phyloP scores from a whole-genome alignment of 148 eudicot genomes.

The Camellia lanceoleosa region DNA sequence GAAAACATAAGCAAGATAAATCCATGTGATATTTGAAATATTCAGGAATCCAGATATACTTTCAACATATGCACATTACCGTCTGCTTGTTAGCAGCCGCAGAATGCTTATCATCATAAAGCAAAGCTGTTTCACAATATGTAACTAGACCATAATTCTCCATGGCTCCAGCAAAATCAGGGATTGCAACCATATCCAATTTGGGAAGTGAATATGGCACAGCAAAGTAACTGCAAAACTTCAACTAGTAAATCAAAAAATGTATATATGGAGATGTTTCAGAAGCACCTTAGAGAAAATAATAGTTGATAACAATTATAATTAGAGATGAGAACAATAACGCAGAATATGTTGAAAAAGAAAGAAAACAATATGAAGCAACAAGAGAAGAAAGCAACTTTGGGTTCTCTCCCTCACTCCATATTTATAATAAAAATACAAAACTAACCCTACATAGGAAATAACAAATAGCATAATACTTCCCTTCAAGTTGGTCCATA shows the following conservation, averaged over 20 bases:
- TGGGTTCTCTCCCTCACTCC: too few relatives aligned
- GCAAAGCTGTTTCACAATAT: conserved; percentile 88
- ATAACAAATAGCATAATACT: too few relatives aligned
- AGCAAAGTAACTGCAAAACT: conserved; percentile 63
- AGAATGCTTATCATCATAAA: conserved; percentile 87
- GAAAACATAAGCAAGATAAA: conserved; percentile 6
- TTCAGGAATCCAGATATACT: conserved; percentile 14
- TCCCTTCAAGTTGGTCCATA: too few relatives aligned
- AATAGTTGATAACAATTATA: not conserved
- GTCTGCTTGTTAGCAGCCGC: conserved; percentile 94
- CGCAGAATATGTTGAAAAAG: too few relatives aligned
- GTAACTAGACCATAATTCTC: conserved; percentile 97
- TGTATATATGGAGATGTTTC: not conserved
- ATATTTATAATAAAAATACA: too few relatives aligned
- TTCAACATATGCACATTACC: conserved; percentile 40
- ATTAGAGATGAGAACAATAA: too few relatives aligned
- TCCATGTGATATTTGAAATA: not conserved
- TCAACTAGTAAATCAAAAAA: conserved; percentile 12
- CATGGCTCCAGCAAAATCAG: conserved; percentile 99
- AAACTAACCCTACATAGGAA: too few relatives aligned
- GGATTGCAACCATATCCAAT: conserved; percentile 94
- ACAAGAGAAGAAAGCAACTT: too few relatives aligned
- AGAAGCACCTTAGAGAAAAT: not conserved
- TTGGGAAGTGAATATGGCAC: conserved; percentile 88
- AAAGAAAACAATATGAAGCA: too few relatives aligned